Evolutionary conservation across 176 grass and related monocot species (phyloP).

Genomic region (Zoysia pacifica): DNA sequence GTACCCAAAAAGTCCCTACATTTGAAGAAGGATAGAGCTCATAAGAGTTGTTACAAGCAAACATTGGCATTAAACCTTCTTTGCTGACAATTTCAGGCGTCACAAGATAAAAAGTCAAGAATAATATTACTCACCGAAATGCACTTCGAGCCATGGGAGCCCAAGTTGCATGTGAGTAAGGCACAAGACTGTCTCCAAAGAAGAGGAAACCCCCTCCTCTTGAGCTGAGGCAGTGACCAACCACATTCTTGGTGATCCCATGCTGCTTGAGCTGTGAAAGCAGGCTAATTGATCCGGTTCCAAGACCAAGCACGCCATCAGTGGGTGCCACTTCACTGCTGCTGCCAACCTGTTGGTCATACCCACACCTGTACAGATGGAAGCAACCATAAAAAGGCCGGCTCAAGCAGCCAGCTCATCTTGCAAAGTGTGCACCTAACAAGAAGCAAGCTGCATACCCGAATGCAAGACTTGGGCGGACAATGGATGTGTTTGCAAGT

Average conservation of each 20-base stretch:
- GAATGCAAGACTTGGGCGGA: constrained; percentile 65
- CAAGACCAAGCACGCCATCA: constrained; percentile 86
- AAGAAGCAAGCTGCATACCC: constrained; percentile 54
- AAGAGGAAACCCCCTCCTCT: constrained; percentile 89
- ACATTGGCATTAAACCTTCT: not conserved
- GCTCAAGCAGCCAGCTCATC: not conserved
- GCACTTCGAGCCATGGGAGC: constrained; percentile 61
- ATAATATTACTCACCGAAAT: constrained; percentile 42
- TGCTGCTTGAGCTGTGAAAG: constrained; percentile 87
- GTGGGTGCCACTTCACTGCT: constrained; percentile 48
- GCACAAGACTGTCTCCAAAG: constrained; percentile 90
- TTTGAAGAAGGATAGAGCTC: not conserved
- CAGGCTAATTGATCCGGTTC: constrained; percentile 68
- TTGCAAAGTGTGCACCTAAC: not conserved
- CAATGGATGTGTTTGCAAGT: constrained; percentile 65
- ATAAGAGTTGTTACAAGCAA: not conserved
- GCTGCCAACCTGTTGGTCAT: constrained; percentile 63
- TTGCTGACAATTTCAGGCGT: constrained; percentile 5
- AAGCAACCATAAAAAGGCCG: constrained; percentile 22
- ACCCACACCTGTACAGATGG: constrained; percentile 73
- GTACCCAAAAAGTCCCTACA: not conserved
- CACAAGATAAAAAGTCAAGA: constrained; percentile 22
- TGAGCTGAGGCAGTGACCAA: constrained; percentile 85
- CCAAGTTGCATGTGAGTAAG: constrained; percentile 66
- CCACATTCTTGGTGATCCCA: constrained; percentile 80